These are phyloP conservation scores for Camellia japonica DNA, from an alignment of 148 eudicot species.

Conservation along the genomic window DNA sequence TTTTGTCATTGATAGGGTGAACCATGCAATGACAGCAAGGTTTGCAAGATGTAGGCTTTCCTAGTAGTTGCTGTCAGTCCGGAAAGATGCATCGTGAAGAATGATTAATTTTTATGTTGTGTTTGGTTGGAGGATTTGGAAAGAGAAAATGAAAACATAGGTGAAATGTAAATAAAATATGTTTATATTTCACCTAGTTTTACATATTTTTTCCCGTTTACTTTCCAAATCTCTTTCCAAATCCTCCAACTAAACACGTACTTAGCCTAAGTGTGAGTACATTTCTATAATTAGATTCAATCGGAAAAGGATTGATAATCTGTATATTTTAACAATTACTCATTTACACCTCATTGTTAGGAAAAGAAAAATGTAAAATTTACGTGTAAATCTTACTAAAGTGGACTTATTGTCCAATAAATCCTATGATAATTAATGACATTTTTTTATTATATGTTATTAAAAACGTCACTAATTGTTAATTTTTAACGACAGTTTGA, in stretches of 20 bases:
- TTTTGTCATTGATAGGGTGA: constrained; percentile 42
- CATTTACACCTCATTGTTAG: neutral
- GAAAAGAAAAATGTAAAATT: neutral
- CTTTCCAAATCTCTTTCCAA: too few species aligned
- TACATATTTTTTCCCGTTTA: too few species aligned
- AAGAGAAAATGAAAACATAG: too few species aligned
- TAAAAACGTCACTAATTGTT: too few species aligned
- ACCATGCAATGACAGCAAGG: constrained; percentile 54
- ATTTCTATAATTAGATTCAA: neutral
- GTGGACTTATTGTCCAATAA: too few species aligned
- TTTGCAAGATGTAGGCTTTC: constrained; percentile 52
- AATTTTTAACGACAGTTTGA: too few species aligned
- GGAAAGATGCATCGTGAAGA: neutral
- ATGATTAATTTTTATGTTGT: neutral
- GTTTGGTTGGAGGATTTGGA: too few species aligned
- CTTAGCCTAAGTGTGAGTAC: neutral
- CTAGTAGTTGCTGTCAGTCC: neutral
- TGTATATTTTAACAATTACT: neutral
- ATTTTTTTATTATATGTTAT: too few species aligned
- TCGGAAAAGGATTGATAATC: neutral
- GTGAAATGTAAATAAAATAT: too few species aligned
- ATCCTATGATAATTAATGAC: too few species aligned
- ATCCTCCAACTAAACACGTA: neutral
- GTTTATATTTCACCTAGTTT: too few species aligned
- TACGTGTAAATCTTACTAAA: too few species aligned